These are phyloP conservation scores for Drechslerella dactyloides DNA, from an alignment of 2,329 filamentous ascomycete species.

Conservation along the genomic window DNA sequence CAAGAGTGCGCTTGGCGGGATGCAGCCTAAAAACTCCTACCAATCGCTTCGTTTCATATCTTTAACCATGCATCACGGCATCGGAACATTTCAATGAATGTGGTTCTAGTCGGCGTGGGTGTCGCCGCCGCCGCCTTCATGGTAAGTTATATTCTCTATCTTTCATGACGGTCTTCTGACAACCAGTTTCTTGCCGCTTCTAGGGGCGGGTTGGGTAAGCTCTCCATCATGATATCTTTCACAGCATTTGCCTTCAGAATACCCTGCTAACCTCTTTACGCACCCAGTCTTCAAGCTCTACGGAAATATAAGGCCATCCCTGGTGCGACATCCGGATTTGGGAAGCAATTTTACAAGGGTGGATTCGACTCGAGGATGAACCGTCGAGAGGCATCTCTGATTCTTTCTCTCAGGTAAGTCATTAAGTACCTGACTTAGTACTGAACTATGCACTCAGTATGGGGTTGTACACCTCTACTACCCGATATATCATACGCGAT, in stretches of 20 bases:
- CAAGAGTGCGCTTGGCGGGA: too few relatives aligned
- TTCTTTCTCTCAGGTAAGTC: slow-evolving; percentile 82
- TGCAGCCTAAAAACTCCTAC: background rate
- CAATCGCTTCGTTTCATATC: background rate
- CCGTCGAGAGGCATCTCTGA: slow-evolving; percentile 85
- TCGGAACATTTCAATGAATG: slow-evolving; percentile 51
- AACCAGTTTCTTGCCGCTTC: slow-evolving; percentile 49
- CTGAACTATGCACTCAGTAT: slow-evolving; percentile 8
- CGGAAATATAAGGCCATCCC: slow-evolving; percentile 73
- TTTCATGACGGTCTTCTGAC: background rate
- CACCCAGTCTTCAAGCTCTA: slow-evolving; percentile 74
- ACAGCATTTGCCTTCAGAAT: background rate
- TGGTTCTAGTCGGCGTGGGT: slow-evolving; percentile 67
- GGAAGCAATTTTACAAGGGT: slow-evolving; percentile 95
- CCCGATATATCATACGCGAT: slow-evolving; percentile 2
- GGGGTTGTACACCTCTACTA: background rate
- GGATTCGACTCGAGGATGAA: slow-evolving; percentile 98
- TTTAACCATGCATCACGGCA: background rate
- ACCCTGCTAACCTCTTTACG: background rate
- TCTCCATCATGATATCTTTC: background rate
- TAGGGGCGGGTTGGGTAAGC: slow-evolving; percentile 77
- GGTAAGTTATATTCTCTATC: slow-evolving; percentile 59
- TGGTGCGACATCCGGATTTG: slow-evolving; percentile 71
- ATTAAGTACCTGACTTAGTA: too few relatives aligned
- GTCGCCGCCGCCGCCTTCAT: slow-evolving; percentile 71